Base-by-base conservation (phyloP, 305 asterid species). In the Fraxinus greggii region DNA sequence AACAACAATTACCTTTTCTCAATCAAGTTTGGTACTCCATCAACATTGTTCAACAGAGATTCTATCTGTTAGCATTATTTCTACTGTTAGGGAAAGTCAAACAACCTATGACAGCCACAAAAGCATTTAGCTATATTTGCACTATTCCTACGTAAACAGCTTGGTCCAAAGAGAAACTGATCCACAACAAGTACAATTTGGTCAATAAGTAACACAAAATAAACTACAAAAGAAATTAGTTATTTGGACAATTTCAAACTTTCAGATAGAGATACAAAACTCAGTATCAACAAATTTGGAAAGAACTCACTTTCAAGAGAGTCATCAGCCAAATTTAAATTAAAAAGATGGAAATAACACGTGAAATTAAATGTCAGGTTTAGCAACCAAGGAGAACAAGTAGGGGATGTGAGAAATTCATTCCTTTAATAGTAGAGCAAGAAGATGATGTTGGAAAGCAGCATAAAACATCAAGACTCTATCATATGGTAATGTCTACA, bases 61-160 rank as follows among this genome's bases (percentile, higher is more conserved):
- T 90, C 93, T n/a, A 89, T 79, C 97, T 94, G 92, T 65, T 77
- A 54, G 81, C 72, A 84, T 31, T 54, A 83, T 42, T 72, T 36
- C 15, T 12, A 32, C 73, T 15, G 65, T 38, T 40, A 10, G 82
- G 78, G 24, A 74, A 75, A 40, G 40, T 17, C 10, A 80, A 51
- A 35, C 33, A 72, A 63, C 26, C 32, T 51, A 70, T 48, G 63
- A 67, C 51, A 72, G 79, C 38, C 17, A 77, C n/a, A 42, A 79
- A n/a, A 35, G 75, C 38, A 77, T 23, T 63, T 7, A 24, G 80
- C 45, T 19, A 23, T 28, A 45, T 21, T 79, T 36, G 19, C 1
- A 72, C 21, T 38, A 59, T 73, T 81, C 38, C 69, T 5, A 45
- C n/a, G 28, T 31, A 65, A 78, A 67, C 32, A 29, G 31, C 26